phyloP scores from a whole-genome alignment of 2,329 filamentous ascomycete genomes.

The Colletotrichum lupini region DNA sequence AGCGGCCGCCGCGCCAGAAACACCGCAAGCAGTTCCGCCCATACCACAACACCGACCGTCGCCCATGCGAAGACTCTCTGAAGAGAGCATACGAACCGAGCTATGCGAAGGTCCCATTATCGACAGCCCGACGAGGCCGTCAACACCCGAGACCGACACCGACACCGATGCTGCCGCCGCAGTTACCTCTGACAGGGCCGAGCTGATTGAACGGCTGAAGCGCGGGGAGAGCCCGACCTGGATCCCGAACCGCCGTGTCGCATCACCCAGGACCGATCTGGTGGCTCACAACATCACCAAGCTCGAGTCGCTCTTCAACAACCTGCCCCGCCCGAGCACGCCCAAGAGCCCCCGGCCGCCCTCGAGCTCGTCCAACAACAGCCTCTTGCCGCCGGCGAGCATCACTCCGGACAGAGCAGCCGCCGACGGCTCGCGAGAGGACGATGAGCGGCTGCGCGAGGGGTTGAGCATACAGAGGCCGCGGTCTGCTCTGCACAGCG shows the following conservation, averaged over 20 bases:
- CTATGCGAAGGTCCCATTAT: conserved; percentile 68
- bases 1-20: neutral
- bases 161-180: conserved; percentile 40
- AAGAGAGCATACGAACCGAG: conserved; percentile 71
- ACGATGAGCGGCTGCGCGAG: conserved; percentile 59
- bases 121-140: conserved; percentile 49
- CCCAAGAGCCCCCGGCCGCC: conserved; percentile 48
- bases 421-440: conserved; percentile 36
- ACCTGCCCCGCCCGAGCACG: conserved; percentile 47
- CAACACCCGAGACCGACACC: conserved; percentile 44
- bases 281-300: conserved; percentile 35
- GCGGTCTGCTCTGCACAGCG: conserved; percentile 78
- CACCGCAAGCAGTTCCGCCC: neutral
- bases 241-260: conserved; percentile 73
- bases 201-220: conserved; percentile 88
- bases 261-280: conserved; percentile 36
- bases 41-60: conserved; percentile 6
- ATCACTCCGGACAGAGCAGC: conserved; percentile 58
- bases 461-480: conserved; percentile 81
- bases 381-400: conserved; percentile 57
- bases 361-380: conserved; percentile 47
- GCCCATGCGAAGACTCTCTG: conserved; percentile 57
- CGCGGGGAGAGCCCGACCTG: conserved; percentile 80
- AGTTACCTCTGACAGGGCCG: conserved; percentile 72
- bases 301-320: conserved; percentile 51